These are phyloP conservation scores for Nannochloris sp. DNA, from an alignment of 139 green algal species.

Conservation along the genomic window DNA sequence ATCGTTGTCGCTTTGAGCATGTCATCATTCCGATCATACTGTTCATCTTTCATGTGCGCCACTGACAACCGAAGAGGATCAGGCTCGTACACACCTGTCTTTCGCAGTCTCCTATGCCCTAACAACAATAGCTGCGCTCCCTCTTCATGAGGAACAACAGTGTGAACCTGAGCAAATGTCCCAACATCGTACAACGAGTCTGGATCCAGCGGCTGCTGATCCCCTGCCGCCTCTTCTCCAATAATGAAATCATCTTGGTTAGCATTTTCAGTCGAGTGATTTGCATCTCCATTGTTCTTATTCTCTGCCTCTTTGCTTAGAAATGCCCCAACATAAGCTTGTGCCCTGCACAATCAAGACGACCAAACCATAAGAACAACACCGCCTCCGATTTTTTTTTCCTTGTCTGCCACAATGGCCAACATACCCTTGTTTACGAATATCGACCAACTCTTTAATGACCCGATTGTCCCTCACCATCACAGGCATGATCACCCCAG, in stretches of 20 bases:
- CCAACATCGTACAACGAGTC: slow-evolving; percentile 66
- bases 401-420: not conserved
- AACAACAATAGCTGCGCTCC: slow-evolving; percentile 81
- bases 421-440: slow-evolving; percentile 35
- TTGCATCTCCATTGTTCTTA: not conserved
- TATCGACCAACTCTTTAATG: slow-evolving; percentile 71
- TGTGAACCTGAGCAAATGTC: slow-evolving; percentile 63
- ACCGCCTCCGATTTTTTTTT: too few relatives aligned
- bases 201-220: not conserved
- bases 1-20: slow-evolving; percentile 85
- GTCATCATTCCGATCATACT: slow-evolving; percentile 67
- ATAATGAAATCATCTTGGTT: too few relatives aligned
- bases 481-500: slow-evolving; percentile 76
- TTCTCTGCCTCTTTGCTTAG: slow-evolving; percentile 30
- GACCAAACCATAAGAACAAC: too few relatives aligned
- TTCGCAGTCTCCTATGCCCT: slow-evolving; percentile 71
- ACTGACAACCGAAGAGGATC: slow-evolving; percentile 72
- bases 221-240: not conserved
- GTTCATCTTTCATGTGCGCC: slow-evolving; percentile 73
- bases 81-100: slow-evolving; percentile 22
- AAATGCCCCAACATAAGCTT: slow-evolving; percentile 91
- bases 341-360: slow-evolving; percentile 24
- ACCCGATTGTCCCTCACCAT: slow-evolving; percentile 65
- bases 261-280: not conserved
- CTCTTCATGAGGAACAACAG: slow-evolving; percentile 49